phyloP scores from a whole-genome alignment of 2,329 filamentous ascomycete genomes.

The Alternaria arbusti region DNA sequence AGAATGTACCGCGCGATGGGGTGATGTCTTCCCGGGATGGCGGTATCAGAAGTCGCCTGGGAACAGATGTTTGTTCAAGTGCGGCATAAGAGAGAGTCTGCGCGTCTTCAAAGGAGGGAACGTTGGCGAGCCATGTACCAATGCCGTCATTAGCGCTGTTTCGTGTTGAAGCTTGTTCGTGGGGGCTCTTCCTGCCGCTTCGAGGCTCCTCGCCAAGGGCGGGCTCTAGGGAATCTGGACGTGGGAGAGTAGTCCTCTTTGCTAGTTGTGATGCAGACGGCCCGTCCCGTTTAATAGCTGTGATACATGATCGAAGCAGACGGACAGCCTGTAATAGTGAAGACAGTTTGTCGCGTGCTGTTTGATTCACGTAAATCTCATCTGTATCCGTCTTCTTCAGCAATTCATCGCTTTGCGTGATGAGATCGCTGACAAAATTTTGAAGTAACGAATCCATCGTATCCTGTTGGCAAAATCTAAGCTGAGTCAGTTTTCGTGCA shows the following conservation, averaged over 20 bases:
- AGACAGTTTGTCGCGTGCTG: slow-evolving; percentile 31
- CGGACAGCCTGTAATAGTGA: slow-evolving; percentile 32
- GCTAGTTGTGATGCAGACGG: slow-evolving; percentile 9
- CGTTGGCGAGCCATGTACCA: slow-evolving; percentile 39
- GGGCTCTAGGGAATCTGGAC: slow-evolving; percentile 32
- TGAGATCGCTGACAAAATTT: slow-evolving; percentile 21
- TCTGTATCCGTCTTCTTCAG: slow-evolving; percentile 33
- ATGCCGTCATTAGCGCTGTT: slow-evolving; percentile 27
- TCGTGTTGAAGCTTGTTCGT: slow-evolving; percentile 11
- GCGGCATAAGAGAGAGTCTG: slow-evolving; percentile 24
- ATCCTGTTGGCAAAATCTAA: slow-evolving; percentile 28
- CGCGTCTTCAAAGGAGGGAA: slow-evolving; percentile 29
- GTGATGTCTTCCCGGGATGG: slow-evolving; percentile 15
- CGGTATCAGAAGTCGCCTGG: slow-evolving; percentile 13
- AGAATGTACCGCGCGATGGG: slow-evolving; percentile 38
- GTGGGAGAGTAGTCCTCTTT: slow-evolving; percentile 25
- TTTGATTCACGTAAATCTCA: slow-evolving; percentile 32
- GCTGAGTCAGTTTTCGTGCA: neutral
- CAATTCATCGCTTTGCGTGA: slow-evolving; percentile 27
- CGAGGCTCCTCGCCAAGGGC: slow-evolving; percentile 28
- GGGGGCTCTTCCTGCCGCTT: slow-evolving; percentile 24
- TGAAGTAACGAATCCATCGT: slow-evolving; percentile 27
- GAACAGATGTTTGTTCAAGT: neutral
- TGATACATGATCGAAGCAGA: slow-evolving; percentile 33
- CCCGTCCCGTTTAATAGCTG: slow-evolving; percentile 22